These are phyloP conservation scores for Pyricularia pennisetigena DNA, from an alignment of 2,329 filamentous ascomycete species.

Conservation along the genomic window DNA sequence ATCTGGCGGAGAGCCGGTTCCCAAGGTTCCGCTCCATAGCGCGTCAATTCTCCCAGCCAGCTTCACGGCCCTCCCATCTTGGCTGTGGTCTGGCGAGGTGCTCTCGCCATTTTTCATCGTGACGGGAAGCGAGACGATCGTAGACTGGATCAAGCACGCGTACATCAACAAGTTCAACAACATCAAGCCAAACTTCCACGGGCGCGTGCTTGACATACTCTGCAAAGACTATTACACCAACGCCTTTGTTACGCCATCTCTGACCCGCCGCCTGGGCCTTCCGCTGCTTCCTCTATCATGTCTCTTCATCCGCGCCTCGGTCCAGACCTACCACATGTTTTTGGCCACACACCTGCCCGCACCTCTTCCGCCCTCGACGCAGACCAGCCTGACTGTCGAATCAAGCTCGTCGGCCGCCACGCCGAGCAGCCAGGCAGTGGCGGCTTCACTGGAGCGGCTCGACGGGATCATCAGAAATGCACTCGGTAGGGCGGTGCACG, in stretches of 20 bases:
- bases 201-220: conserved; percentile 81
- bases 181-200: conserved; percentile 82
- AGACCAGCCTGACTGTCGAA: conserved; percentile 56
- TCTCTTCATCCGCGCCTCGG: conserved; percentile 85
- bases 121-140: conserved; percentile 89
- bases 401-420: conserved; percentile 30
- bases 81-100: conserved; percentile 70
- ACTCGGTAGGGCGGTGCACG: conserved; percentile 64
- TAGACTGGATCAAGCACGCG: conserved; percentile 94
- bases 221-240: conserved; percentile 98
- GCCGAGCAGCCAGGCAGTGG: conserved; percentile 62
- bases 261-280: conserved; percentile 81
- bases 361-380: conserved; percentile 54
- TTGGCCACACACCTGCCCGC: conserved; percentile 76
- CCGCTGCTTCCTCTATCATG: conserved; percentile 89
- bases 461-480: conserved; percentile 70
- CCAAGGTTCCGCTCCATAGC: conserved; percentile 50
- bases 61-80: conserved; percentile 81
- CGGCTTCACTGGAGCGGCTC: conserved; percentile 68
- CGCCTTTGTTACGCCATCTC: conserved; percentile 81
- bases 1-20: conserved; percentile 17
- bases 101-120: conserved; percentile 90
- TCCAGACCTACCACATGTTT: conserved; percentile 98
- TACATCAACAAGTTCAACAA: conserved; percentile 99
- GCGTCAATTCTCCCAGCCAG: conserved; percentile 77